Conservation (phyloP, 2,329 filamentous ascomycete species). For the Thelonectria blattea region DNA sequence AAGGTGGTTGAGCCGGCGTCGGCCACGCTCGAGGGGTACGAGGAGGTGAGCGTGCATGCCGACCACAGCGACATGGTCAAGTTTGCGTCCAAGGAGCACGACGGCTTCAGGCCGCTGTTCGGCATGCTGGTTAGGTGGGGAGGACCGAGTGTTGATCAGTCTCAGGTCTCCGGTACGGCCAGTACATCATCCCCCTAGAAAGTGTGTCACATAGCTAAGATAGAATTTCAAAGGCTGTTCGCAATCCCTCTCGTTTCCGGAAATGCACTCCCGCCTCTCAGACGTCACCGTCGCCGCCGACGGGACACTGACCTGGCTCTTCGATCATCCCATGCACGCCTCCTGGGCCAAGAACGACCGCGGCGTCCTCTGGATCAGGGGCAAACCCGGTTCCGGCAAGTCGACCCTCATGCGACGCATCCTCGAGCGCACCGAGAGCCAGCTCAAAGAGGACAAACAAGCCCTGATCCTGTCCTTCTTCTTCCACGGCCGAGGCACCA, state of each 20-base stretch:
- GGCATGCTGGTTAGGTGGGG: constrained; percentile 26
- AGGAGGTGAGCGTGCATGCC: constrained; percentile 37
- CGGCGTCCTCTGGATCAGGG: background rate
- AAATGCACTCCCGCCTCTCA: no score
- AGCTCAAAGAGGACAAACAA: no score
- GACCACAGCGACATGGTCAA: constrained; percentile 44
- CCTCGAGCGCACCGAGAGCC: background rate
- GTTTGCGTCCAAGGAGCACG: constrained; percentile 38
- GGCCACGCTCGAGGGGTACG: constrained; percentile 40
- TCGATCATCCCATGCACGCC: background rate
- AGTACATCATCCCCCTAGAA: no score
- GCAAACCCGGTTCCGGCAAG: background rate
- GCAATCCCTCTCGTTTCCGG: no score
- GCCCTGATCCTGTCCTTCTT: no score
- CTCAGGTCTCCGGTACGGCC: no score
- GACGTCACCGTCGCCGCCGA: no score
- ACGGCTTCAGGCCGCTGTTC: constrained; percentile 38
- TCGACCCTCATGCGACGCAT: background rate
- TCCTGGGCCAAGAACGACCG: background rate
- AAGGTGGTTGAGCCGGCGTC: constrained; percentile 40
- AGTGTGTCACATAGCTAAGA: background rate
- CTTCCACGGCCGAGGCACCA: no score
- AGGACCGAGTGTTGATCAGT: background rate
- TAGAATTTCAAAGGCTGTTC: background rate
- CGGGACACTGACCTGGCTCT: no score